Evolutionary conservation across 768 basidiomycete genomes (phyloP).

Genomic region (Mycena floridula): DNA sequence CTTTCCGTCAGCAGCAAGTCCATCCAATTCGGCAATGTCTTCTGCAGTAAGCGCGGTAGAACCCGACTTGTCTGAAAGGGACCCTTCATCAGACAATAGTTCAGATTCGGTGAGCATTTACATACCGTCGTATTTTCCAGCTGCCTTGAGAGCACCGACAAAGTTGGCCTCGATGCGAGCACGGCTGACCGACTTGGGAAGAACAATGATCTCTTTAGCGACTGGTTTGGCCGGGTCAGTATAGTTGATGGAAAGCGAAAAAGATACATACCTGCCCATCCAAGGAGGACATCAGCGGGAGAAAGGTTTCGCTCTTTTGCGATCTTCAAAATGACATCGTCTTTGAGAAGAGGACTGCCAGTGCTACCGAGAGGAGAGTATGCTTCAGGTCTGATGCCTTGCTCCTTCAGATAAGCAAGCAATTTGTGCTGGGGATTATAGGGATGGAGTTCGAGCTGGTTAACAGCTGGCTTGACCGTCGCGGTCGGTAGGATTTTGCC

Average conservation of each 20-base stretch:
- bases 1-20: slow-evolving; percentile 49
- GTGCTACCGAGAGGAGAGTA: slow-evolving; percentile 78
- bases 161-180: slow-evolving; percentile 59
- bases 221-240: slow-evolving; percentile 27
- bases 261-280: slow-evolving; percentile 47
- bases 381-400: slow-evolving; percentile 68
- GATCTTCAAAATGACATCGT: slow-evolving; percentile 53
- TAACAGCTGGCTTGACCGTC: slow-evolving; percentile 60
- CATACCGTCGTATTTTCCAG: no score
- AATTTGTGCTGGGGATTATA: slow-evolving; percentile 74
- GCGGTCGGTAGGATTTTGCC: slow-evolving; percentile 65
- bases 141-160: slow-evolving; percentile 43
- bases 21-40: slow-evolving; percentile 54
- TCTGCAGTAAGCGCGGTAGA: slow-evolving; percentile 40
- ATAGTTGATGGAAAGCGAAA: neutral
- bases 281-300: slow-evolving; percentile 53
- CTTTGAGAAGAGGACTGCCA: slow-evolving; percentile 56
- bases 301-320: slow-evolving; percentile 51
- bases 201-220: slow-evolving; percentile 53
- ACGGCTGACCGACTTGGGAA: slow-evolving; percentile 77
- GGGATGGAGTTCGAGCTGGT: slow-evolving; percentile 73
- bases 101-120: no score
- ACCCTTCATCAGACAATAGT: no score
- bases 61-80: no score
- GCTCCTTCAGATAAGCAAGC: slow-evolving; percentile 51